Evolutionary conservation across 345 rosid genomes (phyloP), one percentile per base, ranked within the genome.

Genomic region (Camelina hispida): DNA sequence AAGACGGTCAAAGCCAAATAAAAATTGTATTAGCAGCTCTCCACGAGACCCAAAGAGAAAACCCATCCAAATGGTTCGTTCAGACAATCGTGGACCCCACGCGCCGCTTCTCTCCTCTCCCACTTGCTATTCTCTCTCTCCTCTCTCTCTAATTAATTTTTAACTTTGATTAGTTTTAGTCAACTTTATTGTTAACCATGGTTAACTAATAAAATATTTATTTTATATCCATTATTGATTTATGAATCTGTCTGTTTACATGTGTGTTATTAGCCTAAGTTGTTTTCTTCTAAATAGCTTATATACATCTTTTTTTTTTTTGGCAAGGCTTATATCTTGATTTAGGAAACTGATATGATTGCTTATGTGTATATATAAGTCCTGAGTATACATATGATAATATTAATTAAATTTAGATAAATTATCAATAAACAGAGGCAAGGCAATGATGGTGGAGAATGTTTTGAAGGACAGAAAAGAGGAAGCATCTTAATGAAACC

Each of bases 41-140:
- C 78, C 81, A 53, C 25, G 62, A 72, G 62, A 65, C 66, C 77
- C 5, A 72, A 72, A 66, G 64, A 78, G 73, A 42, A 20, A 59
- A 66, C 68, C 47, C 76, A 35, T 64, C 62, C 46, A 55, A 47
- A 62, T 70, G 59, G 59, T 64, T 71, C 69, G 59, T 64, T 71
- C 69, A 78, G 74, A 78, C 78, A 72, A 68, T 46, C 78, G 65
- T 72, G 81, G 81, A 44, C 78, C 78, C 81, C 74, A 78, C 78
- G 69, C 78, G 78, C 81, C 78, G 81, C 22, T 66, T 66, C 77
- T 51, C 34, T 30, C 34, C 14, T 59, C 48, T 66, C 72, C 68
- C 68, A 75, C 73, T 68, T 51, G 66, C 7, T 59, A 58, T 61
- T 67, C 55, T 64, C 40, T 50, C 37, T 60, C 68, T 43, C 32